Evolutionary conservation across 2,329 filamentous ascomycete genomes (phyloP).

Genomic region (Exophiala sideris): DNA sequence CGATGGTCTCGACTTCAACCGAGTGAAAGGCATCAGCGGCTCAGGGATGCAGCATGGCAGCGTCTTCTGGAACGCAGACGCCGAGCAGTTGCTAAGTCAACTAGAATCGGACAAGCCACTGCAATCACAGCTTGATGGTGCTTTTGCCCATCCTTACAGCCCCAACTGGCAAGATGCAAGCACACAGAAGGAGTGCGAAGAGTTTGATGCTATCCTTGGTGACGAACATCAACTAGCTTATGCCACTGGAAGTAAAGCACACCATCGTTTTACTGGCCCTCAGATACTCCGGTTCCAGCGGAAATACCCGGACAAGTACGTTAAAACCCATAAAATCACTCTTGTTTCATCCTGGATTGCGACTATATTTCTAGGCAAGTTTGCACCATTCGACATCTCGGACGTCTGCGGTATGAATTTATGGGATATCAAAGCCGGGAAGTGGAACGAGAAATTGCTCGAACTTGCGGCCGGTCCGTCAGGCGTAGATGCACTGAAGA

Average conservation of each 20-base stretch:
- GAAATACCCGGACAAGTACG: conserved; percentile 77
- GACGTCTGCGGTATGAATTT: conserved; percentile 97
- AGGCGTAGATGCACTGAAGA: conserved; percentile 62
- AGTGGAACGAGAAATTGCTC: conserved; percentile 73
- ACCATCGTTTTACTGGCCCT: conserved; percentile 96
- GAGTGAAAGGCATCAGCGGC: conserved; percentile 78
- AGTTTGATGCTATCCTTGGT: conserved; percentile 73
- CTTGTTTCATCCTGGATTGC: conserved; percentile 94
- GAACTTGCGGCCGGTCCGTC: conserved; percentile 67
- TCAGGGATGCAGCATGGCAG: conserved; percentile 97
- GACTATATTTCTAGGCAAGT: conserved; percentile 77
- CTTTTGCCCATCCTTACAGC: conserved; percentile 79
- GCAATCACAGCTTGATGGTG: conserved; percentile 67
- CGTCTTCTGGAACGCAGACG: conserved; percentile 80
- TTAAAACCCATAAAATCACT: conserved; percentile 76
- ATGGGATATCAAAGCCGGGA: conserved; percentile 76
- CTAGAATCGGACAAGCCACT: conserved; percentile 62
- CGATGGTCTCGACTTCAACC: conserved; percentile 67
- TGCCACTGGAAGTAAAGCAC: conserved; percentile 84
- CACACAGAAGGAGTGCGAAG: conserved; percentile 86
- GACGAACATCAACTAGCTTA: conserved; percentile 66
- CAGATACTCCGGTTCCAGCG: conserved; percentile 87
- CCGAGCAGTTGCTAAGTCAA: conserved; percentile 59
- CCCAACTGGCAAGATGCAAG: conserved; percentile 99
- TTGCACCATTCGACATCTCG: conserved; percentile 88